phyloP scores from a whole-genome alignment of 2,329 filamentous ascomycete genomes.

The Pseudodiploospora longispora region DNA sequence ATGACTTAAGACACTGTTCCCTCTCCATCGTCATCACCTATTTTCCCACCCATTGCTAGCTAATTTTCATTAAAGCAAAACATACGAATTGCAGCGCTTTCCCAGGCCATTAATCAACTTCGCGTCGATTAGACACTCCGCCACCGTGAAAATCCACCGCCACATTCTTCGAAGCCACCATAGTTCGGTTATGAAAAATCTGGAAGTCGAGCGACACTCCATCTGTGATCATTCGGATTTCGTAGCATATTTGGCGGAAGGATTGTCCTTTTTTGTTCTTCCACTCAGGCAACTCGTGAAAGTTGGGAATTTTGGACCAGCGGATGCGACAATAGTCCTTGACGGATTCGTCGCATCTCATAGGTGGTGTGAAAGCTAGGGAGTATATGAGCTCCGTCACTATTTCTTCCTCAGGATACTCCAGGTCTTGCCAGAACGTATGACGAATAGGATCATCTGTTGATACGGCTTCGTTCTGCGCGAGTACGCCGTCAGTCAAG shows the following conservation, averaged over 20 bases:
- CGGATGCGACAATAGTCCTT: slow-evolving; percentile 8
- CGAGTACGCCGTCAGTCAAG: too few relatives aligned
- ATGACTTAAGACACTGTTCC: too few relatives aligned
- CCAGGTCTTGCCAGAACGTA: slow-evolving; percentile 9
- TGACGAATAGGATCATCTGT: background rate
- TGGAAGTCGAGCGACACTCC: slow-evolving; percentile 10
- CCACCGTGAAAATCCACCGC: slow-evolving; percentile 6
- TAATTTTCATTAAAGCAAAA: too few relatives aligned
- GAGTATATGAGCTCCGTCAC: slow-evolving; percentile 9
- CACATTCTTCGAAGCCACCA: slow-evolving; percentile 10
- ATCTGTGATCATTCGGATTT: slow-evolving; percentile 8
- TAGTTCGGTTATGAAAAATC: slow-evolving; percentile 1
- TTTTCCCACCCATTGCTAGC: too few relatives aligned
- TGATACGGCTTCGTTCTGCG: slow-evolving; percentile 4
- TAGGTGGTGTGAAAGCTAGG: background rate
- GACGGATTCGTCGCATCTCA: slow-evolving; percentile 7
- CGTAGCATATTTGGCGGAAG: slow-evolving; percentile 4
- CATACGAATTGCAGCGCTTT: too few relatives aligned
- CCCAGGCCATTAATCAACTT: background rate
- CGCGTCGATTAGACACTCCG: background rate
- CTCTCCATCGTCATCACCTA: too few relatives aligned
- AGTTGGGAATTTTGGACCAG: slow-evolving; percentile 10
- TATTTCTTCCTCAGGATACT: slow-evolving; percentile 1
- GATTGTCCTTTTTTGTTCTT: slow-evolving; percentile 1
- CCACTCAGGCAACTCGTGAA: slow-evolving; percentile 4